phyloP scores from a whole-genome alignment of 169 alveolate genomes.

The Plasmodium chabaudi region DNA sequence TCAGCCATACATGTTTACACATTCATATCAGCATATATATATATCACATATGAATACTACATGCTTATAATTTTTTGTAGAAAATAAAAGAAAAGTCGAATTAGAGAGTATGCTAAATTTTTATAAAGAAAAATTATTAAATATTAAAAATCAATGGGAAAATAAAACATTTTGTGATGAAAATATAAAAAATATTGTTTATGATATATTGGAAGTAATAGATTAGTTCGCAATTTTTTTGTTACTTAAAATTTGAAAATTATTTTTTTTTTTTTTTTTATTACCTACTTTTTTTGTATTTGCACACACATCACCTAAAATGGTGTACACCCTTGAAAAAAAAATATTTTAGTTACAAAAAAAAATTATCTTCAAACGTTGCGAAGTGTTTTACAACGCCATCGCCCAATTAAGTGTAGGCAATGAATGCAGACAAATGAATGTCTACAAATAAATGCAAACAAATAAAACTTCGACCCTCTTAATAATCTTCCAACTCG shows the following conservation, averaged over 20 bases:
- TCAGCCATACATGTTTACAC: too few species aligned
- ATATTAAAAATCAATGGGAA: conserved; percentile 59
- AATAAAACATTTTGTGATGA: conserved; percentile 67
- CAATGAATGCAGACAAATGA: too few species aligned
- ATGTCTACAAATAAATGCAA: too few species aligned
- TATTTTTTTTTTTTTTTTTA: background rate
- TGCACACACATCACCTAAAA: too few species aligned
- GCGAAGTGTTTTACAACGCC: too few species aligned
- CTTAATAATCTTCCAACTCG: background rate
- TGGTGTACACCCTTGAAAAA: too few species aligned
- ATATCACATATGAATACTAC: background rate
- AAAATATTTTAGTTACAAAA: too few species aligned
- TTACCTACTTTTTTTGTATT: background rate
- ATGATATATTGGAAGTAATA: conserved; percentile 66
- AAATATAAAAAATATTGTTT: conserved; percentile 62
- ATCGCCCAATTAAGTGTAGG: too few species aligned
- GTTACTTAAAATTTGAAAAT: background rate
- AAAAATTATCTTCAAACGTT: too few species aligned
- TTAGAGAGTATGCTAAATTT: conserved; percentile 30
- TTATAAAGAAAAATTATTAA: conserved; percentile 55
- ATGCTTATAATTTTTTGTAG: background rate
- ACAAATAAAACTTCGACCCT: too few species aligned
- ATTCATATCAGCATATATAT: background rate
- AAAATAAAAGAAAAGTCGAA: conserved; percentile 61
- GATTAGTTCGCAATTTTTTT: conserved; percentile 10